These are phyloP conservation scores for Samsoniella hepiali DNA, from an alignment of 2,329 filamentous ascomycete genomes.

Conservation along the genomic window DNA sequence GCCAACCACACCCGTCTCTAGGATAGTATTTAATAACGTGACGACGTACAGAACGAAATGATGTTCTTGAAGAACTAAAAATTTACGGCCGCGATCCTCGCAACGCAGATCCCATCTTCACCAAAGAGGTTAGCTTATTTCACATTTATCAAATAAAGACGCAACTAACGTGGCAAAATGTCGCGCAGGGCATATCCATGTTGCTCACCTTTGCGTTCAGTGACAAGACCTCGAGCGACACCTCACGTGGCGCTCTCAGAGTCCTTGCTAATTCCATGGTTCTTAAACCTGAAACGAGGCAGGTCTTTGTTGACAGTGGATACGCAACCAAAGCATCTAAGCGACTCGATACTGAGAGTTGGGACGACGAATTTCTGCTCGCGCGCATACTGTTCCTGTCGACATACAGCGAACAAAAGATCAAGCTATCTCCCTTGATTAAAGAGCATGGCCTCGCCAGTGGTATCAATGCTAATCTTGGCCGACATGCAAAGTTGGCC, in stretches of 20 bases:
- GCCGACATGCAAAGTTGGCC: constrained; percentile 59
- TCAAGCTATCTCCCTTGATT: constrained; percentile 47
- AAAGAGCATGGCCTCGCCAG: constrained; percentile 43
- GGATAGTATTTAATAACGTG: constrained; percentile 23
- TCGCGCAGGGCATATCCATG: constrained; percentile 65
- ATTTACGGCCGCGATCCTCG: constrained; percentile 59
- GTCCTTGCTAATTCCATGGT: constrained; percentile 77
- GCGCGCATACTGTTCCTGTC: constrained; percentile 45
- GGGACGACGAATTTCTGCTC: constrained; percentile 81
- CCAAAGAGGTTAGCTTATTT: constrained; percentile 57
- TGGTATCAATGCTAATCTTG: constrained; percentile 66
- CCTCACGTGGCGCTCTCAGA: constrained; percentile 72
- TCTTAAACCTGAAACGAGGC: constrained; percentile 46
- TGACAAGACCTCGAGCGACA: constrained; percentile 41
- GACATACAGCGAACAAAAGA: constrained; percentile 47
- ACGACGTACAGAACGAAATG: constrained; percentile 54
- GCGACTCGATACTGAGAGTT: constrained; percentile 67
- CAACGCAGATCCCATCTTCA: constrained; percentile 79
- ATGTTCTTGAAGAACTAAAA: constrained; percentile 67
- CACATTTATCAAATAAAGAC: not conserved
- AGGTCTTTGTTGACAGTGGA: constrained; percentile 42
- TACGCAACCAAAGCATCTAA: constrained; percentile 62
- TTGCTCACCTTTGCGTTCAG: constrained; percentile 73
- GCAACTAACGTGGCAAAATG: constrained; percentile 14
- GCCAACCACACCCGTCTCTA: not conserved